Percentiles rank a stretch among this genome's conserved stretches.
Conservation (phyloP, 1,284 basidiomycete genomes). For the Tilletia horrida region DNA sequence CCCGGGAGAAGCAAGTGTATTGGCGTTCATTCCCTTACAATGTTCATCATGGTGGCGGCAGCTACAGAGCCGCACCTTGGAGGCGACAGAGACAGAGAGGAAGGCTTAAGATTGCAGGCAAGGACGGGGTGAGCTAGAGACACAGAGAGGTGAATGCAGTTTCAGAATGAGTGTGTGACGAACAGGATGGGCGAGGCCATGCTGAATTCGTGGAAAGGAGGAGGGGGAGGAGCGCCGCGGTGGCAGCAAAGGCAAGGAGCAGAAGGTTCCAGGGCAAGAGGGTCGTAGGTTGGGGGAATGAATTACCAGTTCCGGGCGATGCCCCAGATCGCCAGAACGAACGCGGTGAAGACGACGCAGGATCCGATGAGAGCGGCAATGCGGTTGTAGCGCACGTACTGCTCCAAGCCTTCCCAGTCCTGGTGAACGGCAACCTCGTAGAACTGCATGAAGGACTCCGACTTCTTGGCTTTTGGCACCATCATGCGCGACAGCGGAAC, state of each 20-base stretch:
- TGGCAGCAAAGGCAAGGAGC: background rate
- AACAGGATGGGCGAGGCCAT: too few relatives aligned
- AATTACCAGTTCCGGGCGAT: background rate
- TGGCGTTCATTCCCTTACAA: too few relatives aligned
- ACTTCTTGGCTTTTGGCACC: background rate
- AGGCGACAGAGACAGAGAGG: too few relatives aligned
- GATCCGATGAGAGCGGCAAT: background rate
- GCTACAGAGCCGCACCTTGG: too few relatives aligned
- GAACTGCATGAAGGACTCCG: background rate
- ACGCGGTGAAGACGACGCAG: background rate
- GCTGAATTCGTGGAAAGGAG: too few relatives aligned
- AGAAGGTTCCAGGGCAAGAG: background rate
- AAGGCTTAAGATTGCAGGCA: too few relatives aligned
- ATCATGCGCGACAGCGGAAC: background rate
- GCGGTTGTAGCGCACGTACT: constrained; percentile 9
- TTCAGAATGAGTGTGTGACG: too few relatives aligned
- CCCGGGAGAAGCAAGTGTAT: too few relatives aligned
- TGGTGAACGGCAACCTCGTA: background rate
- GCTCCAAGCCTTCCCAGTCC: constrained; percentile 5
- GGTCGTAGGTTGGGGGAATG: background rate
- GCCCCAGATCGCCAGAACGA: constrained; percentile 10
- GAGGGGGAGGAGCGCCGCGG: too few relatives aligned
- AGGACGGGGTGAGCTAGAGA: too few relatives aligned
- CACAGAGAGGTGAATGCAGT: too few relatives aligned
- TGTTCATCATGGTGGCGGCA: too few relatives aligned